Conservation (phyloP, 148 eudicot genomes). For the Rhododendron simsii region DNA sequence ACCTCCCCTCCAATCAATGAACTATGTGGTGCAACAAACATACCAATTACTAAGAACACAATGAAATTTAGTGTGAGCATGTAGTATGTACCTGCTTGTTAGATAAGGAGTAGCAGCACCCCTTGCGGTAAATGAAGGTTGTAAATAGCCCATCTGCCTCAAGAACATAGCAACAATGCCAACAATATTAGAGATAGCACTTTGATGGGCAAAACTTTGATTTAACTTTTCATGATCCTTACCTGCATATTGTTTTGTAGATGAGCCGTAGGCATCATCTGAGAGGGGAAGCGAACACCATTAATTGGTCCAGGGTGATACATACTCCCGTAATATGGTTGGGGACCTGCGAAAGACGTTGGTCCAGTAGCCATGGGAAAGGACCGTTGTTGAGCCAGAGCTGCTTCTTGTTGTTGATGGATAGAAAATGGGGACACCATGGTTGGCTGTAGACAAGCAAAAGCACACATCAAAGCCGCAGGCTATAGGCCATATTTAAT, state of each 20-base stretch:
- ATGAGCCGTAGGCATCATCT: slow-evolving; percentile 25
- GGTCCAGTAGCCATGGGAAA: slow-evolving; percentile 75
- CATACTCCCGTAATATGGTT: slow-evolving; percentile 4
- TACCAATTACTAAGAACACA: background rate
- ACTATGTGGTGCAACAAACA: background rate
- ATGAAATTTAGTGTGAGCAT: background rate
- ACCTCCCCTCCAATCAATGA: background rate
- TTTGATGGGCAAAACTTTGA: background rate
- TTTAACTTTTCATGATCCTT: background rate
- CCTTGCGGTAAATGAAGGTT: slow-evolving; percentile 14
- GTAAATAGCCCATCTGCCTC: slow-evolving; percentile 39
- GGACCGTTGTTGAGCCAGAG: slow-evolving; percentile 89
- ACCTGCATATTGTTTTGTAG: slow-evolving; percentile 21
- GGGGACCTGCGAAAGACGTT: slow-evolving; percentile 14
- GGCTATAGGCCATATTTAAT: slow-evolving; percentile 23
- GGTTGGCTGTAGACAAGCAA: slow-evolving; percentile 51
- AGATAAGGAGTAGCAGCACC: slow-evolving; percentile 21
- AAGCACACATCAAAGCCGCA: slow-evolving; percentile 9
- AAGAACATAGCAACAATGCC: background rate
- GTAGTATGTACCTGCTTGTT: slow-evolving; percentile 37
- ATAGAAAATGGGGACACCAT: slow-evolving; percentile 73
- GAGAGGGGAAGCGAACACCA: slow-evolving; percentile 13
- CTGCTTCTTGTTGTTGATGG: slow-evolving; percentile 82
- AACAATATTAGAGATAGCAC: background rate
- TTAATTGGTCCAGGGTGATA: slow-evolving; percentile 15